Percentiles rank a stretch among this genome's conserved stretches.
Evolutionary conservation across 345 rosid species (phyloP).

Genomic region (Hibiscus trionum): DNA sequence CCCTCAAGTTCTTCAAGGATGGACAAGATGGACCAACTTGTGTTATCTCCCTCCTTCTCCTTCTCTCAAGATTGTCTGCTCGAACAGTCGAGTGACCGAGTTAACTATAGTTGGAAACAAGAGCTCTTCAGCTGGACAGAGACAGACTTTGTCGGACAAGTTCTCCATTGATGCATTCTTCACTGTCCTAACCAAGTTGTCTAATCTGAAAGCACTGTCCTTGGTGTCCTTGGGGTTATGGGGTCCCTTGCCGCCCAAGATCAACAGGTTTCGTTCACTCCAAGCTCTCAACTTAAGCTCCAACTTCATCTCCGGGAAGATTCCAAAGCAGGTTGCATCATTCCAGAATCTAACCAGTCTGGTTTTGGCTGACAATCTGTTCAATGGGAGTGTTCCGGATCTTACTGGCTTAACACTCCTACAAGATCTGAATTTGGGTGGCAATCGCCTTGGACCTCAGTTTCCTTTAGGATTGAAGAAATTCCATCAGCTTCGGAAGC

Average conservation of each 20-base stretch:
- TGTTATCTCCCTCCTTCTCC: slow-evolving; percentile 56
- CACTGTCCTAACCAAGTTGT: slow-evolving; percentile 57
- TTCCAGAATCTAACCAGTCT: slow-evolving; percentile 45
- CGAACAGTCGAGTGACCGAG: slow-evolving; percentile 41
- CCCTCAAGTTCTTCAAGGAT: slow-evolving; percentile 59
- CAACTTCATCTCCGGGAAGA: slow-evolving; percentile 58
- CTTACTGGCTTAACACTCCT: slow-evolving; percentile 36
- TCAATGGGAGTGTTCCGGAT: slow-evolving; percentile 60
- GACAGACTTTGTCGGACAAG: slow-evolving; percentile 30
- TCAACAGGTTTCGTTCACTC: slow-evolving; percentile 47
- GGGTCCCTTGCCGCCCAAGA: slow-evolving; percentile 61
- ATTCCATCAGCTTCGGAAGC: slow-evolving; percentile 36
- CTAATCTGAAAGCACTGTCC: slow-evolving; percentile 49
- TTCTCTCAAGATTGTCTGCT: slow-evolving; percentile 53
- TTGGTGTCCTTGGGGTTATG: slow-evolving; percentile 70
- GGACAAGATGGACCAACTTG: slow-evolving; percentile 73
- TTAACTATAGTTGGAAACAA: slow-evolving; percentile 60
- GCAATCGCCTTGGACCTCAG: slow-evolving; percentile 53
- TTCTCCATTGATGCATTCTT: slow-evolving; percentile 64
- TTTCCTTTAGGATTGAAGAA: slow-evolving; percentile 44
- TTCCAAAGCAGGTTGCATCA: slow-evolving; percentile 45
- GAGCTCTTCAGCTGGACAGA: slow-evolving; percentile 30
- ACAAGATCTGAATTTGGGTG: slow-evolving; percentile 47
- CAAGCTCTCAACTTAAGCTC: slow-evolving; percentile 54
- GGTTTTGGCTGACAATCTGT: slow-evolving; percentile 49